A percentile compares a stretch with the other conserved stretches of the same genome.
Evolutionary conservation across 495 filamentous ascomycete genomes (phyloP).

Genomic region (Parathielavia hyrcaniae): DNA sequence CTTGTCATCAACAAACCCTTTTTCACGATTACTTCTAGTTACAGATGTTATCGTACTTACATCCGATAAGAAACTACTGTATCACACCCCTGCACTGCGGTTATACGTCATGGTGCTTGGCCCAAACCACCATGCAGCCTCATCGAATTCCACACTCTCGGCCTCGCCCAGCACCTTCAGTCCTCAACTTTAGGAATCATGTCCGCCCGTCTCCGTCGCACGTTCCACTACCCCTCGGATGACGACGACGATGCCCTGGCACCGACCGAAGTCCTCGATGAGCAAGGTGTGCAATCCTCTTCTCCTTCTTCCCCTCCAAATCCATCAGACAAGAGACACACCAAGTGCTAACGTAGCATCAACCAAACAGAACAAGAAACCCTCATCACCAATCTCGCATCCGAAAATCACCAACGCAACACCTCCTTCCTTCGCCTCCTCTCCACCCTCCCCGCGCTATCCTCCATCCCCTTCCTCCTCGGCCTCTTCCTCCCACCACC

Average conservation of each 20-base stretch:
- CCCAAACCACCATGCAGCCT: conserved; percentile 7
- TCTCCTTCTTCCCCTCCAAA: background rate
- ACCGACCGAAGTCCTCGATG: conserved; percentile 53
- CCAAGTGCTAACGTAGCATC: background rate
- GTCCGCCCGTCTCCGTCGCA: conserved; percentile 50
- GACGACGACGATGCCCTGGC: conserved; percentile 29
- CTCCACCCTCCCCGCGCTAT: conserved; percentile 22
- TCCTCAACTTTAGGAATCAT: conserved; percentile 5
- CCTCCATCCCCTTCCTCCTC: conserved; percentile 9
- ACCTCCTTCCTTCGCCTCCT: conserved; percentile 45
- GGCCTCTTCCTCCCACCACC: conserved; percentile 41
- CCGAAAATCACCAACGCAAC: conserved; percentile 54
- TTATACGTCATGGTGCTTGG: conserved; percentile 8
- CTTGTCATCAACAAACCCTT: too few species aligned
- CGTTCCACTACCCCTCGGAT: conserved; percentile 56
- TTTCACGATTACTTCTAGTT: too few species aligned
- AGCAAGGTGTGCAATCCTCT: conserved; percentile 51
- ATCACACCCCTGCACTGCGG: background rate
- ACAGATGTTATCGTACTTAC: too few species aligned
- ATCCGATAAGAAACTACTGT: background rate
- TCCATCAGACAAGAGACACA: too few species aligned
- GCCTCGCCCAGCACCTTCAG: background rate
- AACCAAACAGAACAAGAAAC: conserved; percentile 58
- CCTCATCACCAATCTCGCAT: conserved; percentile 53
- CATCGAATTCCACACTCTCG: background rate